Percentiles rank a stretch among this genome's conserved stretches.
Conservation (phyloP, 768 basidiomycete genomes). For the Serendipita sp. region DNA sequence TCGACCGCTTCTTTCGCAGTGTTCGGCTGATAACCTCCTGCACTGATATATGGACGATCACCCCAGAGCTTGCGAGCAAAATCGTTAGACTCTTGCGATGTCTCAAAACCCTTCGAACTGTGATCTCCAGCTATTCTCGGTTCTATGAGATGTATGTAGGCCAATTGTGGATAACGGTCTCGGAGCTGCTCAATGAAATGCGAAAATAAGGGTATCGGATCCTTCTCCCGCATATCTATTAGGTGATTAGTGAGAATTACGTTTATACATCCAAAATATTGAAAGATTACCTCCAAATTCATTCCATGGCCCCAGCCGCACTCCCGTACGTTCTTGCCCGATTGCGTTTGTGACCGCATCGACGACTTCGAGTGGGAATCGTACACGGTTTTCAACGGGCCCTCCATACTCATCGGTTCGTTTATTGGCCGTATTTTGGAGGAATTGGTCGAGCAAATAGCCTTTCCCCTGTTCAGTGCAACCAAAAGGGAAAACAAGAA, state of each 20-base stretch:
- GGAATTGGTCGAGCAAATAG: constrained; percentile 41
- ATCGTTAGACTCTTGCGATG: neutral
- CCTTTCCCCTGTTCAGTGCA: constrained; percentile 14
- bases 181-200: constrained; percentile 33
- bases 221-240: constrained; percentile 27
- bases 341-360: constrained; percentile 34
- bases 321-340: constrained; percentile 35
- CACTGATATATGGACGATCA: constrained; percentile 20
- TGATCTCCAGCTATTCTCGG: constrained; percentile 13
- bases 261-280: neutral
- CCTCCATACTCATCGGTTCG: constrained; percentile 57
- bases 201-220: constrained; percentile 38
- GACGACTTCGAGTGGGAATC: constrained; percentile 40
- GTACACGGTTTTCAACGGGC: constrained; percentile 37
- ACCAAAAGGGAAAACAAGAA: neutral
- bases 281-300: constrained; percentile 6
- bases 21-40: constrained; percentile 30
- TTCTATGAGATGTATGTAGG: constrained; percentile 35
- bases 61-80: constrained; percentile 4
- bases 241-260: neutral
- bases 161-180: constrained; percentile 27
- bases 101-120: neutral
- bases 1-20: constrained; percentile 24
- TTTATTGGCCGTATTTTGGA: constrained; percentile 37
- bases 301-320: constrained; percentile 44